A percentile compares a stretch with the other conserved stretches of the same genome.
These are phyloP conservation scores for Fusarium mangiferae DNA, from an alignment of 2,329 filamentous ascomycete species.

Conservation along the genomic window DNA sequence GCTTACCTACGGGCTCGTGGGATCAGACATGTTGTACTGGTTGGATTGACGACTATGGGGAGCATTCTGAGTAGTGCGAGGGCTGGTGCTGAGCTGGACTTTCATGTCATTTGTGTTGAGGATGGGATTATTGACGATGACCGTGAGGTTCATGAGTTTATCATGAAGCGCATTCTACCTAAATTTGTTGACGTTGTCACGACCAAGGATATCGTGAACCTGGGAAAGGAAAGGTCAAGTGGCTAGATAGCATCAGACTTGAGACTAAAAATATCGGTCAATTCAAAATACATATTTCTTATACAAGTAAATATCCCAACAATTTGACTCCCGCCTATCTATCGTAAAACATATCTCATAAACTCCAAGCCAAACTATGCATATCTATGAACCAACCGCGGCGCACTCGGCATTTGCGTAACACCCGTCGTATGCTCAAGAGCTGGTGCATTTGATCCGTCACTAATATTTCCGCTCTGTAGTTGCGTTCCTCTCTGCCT, in stretches of 20 bases:
- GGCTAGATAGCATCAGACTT: fast-evolving
- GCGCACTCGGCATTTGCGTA: not conserved
- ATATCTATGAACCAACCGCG: conserved; percentile 18
- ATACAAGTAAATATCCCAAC: fast-evolving
- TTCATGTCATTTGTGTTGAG: not conserved
- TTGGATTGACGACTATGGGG: not conserved
- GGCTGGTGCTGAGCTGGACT: not conserved
- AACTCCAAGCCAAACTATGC: not conserved
- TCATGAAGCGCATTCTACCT: not conserved
- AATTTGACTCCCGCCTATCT: not conserved
- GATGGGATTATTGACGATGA: not conserved
- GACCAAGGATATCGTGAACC: not conserved
- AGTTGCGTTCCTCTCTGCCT: not conserved
- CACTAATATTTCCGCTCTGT: conserved; percentile 8
- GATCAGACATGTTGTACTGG: not conserved
- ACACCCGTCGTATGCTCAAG: not conserved
- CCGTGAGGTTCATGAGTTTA: not conserved
- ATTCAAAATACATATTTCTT: not conserved
- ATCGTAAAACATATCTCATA: too few relatives aligned
- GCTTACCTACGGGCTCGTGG: not conserved
- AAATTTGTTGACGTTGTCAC: not conserved
- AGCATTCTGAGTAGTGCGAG: not conserved
- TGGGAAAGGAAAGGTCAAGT: not conserved
- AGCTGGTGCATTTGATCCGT: not conserved
- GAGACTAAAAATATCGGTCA: fast-evolving